Conservation (phyloP, 2,329 filamentous ascomycete species). For the Fusarium illudens region DNA sequence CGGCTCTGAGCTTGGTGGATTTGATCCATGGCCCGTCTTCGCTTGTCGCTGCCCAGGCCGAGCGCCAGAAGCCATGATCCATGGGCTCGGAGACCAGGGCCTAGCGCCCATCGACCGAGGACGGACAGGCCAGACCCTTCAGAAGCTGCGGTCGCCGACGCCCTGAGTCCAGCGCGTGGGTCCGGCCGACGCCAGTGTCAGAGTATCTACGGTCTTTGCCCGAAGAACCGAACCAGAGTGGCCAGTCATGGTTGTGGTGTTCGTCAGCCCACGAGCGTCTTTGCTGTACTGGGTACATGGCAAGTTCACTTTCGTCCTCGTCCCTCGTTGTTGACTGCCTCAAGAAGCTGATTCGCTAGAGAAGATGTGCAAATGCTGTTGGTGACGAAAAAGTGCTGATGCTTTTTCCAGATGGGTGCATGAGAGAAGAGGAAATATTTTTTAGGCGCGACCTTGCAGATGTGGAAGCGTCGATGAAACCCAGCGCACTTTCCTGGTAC, state of each 20-base stretch:
- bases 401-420: background rate
- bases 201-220: conserved; percentile 32
- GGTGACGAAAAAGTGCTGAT: background rate
- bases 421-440: background rate
- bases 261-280: conserved; percentile 37
- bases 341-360: background rate
- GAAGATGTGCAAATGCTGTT: background rate
- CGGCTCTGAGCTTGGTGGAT: conserved; percentile 6
- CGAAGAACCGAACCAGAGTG: conserved; percentile 22
- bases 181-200: conserved; percentile 20
- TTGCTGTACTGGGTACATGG: conserved; percentile 6
- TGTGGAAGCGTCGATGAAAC: background rate
- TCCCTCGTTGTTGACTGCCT: background rate
- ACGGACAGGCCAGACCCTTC: conserved; percentile 24
- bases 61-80: conserved; percentile 13
- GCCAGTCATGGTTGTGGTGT: conserved; percentile 38
- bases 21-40: background rate
- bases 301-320: background rate
- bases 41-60: conserved; percentile 2
- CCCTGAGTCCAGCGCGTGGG: conserved; percentile 29
- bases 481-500: background rate
- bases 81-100: conserved; percentile 33
- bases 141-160: conserved; percentile 16
- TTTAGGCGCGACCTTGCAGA: background rate
- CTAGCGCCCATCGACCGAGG: conserved; percentile 25